Conservation (phyloP, 228 moss, liverwort and hornwort genomes). For the Sphagnum fallax region DNA sequence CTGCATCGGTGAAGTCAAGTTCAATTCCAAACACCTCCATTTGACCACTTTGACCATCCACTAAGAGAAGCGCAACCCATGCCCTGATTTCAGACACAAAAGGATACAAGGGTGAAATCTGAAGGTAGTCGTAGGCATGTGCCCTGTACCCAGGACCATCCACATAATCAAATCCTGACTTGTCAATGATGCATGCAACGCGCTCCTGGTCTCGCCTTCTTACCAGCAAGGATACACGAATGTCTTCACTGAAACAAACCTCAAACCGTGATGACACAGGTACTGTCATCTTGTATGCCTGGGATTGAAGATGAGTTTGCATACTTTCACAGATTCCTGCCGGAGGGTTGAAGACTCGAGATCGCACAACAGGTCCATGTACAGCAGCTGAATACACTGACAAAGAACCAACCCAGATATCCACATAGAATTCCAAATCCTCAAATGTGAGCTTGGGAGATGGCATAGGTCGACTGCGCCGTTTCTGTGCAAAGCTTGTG, state of each 20-base stretch:
- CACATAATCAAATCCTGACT: constrained; percentile 65
- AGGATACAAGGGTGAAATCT: constrained; percentile 65
- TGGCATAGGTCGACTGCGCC: constrained; percentile 55
- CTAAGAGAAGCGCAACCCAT: constrained; percentile 64
- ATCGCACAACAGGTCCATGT: constrained; percentile 54
- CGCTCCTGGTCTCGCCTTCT: constrained; percentile 75
- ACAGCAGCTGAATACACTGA: constrained; percentile 80
- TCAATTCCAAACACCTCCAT: constrained; percentile 88
- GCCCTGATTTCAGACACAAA: constrained; percentile 80
- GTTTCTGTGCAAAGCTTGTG: constrained; percentile 54
- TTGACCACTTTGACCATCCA: constrained; percentile 32
- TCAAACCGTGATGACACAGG: constrained; percentile 64
- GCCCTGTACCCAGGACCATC: constrained; percentile 74
- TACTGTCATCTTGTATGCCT: constrained; percentile 72
- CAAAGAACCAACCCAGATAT: constrained; percentile 64
- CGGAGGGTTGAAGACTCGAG: constrained; percentile 49
- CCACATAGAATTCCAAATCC: constrained; percentile 83
- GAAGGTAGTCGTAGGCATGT: constrained; percentile 70
- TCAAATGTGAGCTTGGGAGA: constrained; percentile 70
- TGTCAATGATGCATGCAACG: constrained; percentile 81
- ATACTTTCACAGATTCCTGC: constrained; percentile 55
- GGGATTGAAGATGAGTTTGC: constrained; percentile 64
- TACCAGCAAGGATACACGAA: constrained; percentile 68
- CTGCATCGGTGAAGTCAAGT: constrained; percentile 72
- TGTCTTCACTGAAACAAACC: constrained; percentile 44